A percentile compares a stretch with the other conserved stretches of the same genome.
phyloP scores from a whole-genome alignment of 2,329 filamentous ascomycete genomes.

The Colletotrichum paranaense region DNA sequence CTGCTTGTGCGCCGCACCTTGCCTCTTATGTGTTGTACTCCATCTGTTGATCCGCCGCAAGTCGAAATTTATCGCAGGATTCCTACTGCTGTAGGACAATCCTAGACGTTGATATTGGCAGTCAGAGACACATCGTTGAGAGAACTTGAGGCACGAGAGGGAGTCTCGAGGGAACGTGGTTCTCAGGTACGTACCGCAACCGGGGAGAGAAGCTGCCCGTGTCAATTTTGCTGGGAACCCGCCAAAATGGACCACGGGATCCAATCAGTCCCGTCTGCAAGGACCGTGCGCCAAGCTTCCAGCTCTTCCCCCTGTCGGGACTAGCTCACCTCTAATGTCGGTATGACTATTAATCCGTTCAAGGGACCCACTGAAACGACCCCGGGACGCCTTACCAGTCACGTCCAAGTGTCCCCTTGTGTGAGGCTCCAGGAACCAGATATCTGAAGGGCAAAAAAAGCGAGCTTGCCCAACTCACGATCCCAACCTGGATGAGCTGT shows the following conservation, averaged over 20 bases:
- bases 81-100: neutral
- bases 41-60: neutral
- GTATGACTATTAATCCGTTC: slow-evolving; percentile 5
- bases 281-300: slow-evolving; percentile 26
- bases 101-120: neutral
- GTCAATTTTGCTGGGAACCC: slow-evolving; percentile 28
- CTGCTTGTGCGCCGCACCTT: slow-evolving; percentile 20
- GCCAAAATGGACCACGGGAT: slow-evolving; percentile 18
- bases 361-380: slow-evolving; percentile 16
- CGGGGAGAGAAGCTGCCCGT: slow-evolving; percentile 8
- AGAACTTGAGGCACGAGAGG: slow-evolving; percentile 3
- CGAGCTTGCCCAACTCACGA: slow-evolving; percentile 28
- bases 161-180: slow-evolving; percentile 11
- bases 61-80: neutral
- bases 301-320: neutral
- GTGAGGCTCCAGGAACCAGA: slow-evolving; percentile 15
- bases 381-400: slow-evolving; percentile 24
- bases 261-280: slow-evolving; percentile 22
- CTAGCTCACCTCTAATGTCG: neutral
- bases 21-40: neutral
- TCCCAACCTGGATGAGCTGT: slow-evolving; percentile 30
- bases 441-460: slow-evolving; percentile 20
- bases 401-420: slow-evolving; percentile 26
- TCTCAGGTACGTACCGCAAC: slow-evolving; percentile 2
- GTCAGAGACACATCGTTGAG: neutral